Conservation (phyloP, 352 stramenopile species). For the Phytopythium delawarense region DNA sequence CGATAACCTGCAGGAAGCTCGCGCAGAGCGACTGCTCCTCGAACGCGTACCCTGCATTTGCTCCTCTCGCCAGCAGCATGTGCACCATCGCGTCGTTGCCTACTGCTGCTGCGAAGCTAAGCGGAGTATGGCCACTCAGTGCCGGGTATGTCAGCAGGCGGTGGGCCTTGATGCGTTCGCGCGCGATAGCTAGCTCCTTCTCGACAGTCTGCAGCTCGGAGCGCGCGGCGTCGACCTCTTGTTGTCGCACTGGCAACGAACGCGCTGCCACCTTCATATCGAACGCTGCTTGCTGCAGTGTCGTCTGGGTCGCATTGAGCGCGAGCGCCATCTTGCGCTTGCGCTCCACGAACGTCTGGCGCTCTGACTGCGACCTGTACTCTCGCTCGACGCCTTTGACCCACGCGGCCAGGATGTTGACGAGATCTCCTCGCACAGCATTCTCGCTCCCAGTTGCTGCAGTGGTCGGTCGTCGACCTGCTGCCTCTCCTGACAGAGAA, state of each 20-base stretch:
- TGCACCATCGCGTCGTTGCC: constrained; percentile 77
- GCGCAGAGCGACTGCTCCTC: constrained; percentile 57
- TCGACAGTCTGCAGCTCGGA: constrained; percentile 20
- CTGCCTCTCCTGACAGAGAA: not conserved
- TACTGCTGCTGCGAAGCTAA: constrained; percentile 61
- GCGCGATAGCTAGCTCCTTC: constrained; percentile 36
- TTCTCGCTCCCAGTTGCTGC: constrained; percentile 5
- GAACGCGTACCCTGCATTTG: constrained; percentile 28
- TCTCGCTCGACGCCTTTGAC: constrained; percentile 73
- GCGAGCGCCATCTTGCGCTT: constrained; percentile 44
- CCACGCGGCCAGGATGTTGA: constrained; percentile 57
- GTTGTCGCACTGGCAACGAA: constrained; percentile 57
- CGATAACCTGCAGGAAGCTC: constrained; percentile 58
- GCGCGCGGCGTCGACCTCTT: constrained; percentile 47
- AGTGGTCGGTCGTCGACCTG: not conserved
- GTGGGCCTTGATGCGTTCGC: constrained; percentile 43
- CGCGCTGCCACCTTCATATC: constrained; percentile 58
- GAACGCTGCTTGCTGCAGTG: constrained; percentile 39
- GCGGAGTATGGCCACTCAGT: constrained; percentile 63
- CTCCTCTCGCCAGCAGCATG: constrained; percentile 60
- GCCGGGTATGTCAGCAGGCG: constrained; percentile 48
- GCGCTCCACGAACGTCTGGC: constrained; percentile 47
- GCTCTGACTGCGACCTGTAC: constrained; percentile 57
- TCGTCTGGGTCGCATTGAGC: constrained; percentile 27
- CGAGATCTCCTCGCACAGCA: constrained; percentile 36